These are phyloP conservation scores for Neurospora sp. DNA, from an alignment of 495 filamentous ascomycete species.

Conservation along the genomic window DNA sequence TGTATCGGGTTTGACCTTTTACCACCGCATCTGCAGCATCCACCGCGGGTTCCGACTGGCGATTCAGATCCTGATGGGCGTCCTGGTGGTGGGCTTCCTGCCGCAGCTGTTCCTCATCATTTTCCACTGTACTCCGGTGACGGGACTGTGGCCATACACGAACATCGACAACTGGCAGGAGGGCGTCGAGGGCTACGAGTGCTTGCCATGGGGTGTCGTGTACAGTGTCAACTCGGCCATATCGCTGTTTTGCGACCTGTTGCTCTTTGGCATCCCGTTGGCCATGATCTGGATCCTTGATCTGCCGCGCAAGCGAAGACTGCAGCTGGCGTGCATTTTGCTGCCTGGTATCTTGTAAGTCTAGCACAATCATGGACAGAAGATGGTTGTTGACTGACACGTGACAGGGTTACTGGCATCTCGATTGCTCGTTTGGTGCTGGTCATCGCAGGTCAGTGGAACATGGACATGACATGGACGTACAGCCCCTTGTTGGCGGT, in stretches of 20 bases:
- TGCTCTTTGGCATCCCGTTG: constrained; percentile 34
- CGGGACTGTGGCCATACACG: constrained; percentile 33
- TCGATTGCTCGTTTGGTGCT: constrained; percentile 33
- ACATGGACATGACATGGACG: constrained; percentile 31
- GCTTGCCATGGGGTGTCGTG: constrained; percentile 33
- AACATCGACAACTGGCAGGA: constrained; percentile 19
- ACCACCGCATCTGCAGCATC: constrained; percentile 29
- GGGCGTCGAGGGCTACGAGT: constrained; percentile 21
- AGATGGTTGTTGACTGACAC: neutral
- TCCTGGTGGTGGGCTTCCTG: constrained; percentile 29
- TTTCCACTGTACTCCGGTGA: constrained; percentile 36
- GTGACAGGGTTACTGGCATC: constrained; percentile 30
- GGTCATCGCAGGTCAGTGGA: constrained; percentile 31
- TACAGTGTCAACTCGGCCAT: constrained; percentile 35
- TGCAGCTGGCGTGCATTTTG: constrained; percentile 31
- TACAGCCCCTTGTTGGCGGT: constrained; percentile 36
- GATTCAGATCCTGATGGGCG: constrained; percentile 23
- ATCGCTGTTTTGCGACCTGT: constrained; percentile 32
- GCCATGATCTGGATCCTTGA: constrained; percentile 31
- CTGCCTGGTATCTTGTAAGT: constrained; percentile 37
- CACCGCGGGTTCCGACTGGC: constrained; percentile 22
- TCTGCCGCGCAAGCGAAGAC: constrained; percentile 23
- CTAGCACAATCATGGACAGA: neutral
- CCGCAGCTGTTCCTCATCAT: constrained; percentile 35
- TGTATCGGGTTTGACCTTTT: constrained; percentile 39